Percentiles rank a stretch among this genome's conserved stretches.
Evolutionary conservation across 768 basidiomycete genomes (phyloP).

Genomic region (Naganishia kalamii): DNA sequence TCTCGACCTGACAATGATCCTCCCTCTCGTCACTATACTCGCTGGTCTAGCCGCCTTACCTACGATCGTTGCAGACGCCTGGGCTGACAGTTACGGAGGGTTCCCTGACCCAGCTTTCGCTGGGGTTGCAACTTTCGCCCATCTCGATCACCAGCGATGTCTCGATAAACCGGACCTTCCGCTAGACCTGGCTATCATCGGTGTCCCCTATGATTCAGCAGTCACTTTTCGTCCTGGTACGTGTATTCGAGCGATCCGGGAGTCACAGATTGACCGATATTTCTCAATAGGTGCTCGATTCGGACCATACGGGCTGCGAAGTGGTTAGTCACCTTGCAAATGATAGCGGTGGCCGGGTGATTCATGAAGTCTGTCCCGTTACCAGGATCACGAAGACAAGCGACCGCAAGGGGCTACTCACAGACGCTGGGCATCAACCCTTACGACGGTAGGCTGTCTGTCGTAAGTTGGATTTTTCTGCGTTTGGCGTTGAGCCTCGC

Average conservation of each 20-base stretch:
- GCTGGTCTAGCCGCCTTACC: not conserved
- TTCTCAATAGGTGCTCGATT: conserved; percentile 68
- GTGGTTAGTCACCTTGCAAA: conserved; percentile 21
- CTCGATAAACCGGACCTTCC: conserved; percentile 52
- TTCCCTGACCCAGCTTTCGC: conserved; percentile 70
- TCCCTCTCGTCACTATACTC: not conserved
- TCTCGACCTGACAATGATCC: not conserved
- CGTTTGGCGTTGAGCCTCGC: not conserved
- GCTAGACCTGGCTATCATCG: conserved; percentile 74
- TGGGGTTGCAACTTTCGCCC: conserved; percentile 76
- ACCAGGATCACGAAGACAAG: conserved; percentile 32
- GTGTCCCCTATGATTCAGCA: conserved; percentile 39
- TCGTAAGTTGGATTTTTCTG: conserved; percentile 32
- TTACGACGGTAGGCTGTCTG: conserved; percentile 28
- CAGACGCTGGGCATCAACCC: conserved; percentile 37
- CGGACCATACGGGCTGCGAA: conserved; percentile 77
- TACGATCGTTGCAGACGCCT: not conserved
- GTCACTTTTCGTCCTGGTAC: conserved; percentile 37
- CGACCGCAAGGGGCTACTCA: conserved; percentile 30
- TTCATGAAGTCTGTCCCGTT: not conserved
- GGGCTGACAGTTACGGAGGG: conserved; percentile 58
- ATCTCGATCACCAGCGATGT: conserved; percentile 67
- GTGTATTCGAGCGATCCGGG: not conserved
- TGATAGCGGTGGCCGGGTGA: not conserved
- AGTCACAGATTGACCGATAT: not conserved